Percentiles rank a stretch among this genome's conserved stretches.
Evolutionary conservation across 495 filamentous ascomycete genomes (phyloP).

Genomic region (Xeromyces bisporus): DNA sequence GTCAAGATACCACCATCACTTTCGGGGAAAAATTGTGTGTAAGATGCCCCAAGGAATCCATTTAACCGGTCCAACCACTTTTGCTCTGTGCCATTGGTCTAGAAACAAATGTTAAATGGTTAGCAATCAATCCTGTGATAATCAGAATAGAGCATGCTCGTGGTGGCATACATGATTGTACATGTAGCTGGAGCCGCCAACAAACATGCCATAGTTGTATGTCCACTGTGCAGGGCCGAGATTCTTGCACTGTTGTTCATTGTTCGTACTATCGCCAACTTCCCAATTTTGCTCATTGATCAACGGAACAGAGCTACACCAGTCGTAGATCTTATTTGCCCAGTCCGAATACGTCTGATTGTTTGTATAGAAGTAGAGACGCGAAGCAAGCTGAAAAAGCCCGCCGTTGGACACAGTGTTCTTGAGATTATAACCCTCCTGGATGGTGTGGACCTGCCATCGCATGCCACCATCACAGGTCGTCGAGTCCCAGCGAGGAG

Average conservation of each 20-base stretch:
- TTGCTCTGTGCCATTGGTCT: slow-evolving; percentile 24
- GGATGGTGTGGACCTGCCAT: slow-evolving; percentile 76
- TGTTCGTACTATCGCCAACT: slow-evolving; percentile 51
- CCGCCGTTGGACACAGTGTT: slow-evolving; percentile 65
- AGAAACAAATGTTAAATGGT: no score
- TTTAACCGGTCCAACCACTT: no score
- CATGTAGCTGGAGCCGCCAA: slow-evolving; percentile 62
- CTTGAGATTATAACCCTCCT: slow-evolving; percentile 67
- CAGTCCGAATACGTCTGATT: slow-evolving; percentile 62
- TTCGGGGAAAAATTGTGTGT: no score
- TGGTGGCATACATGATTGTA: slow-evolving; percentile 42
- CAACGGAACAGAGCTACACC: slow-evolving; percentile 43
- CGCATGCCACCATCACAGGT: slow-evolving; percentile 62
- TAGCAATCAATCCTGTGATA: no score
- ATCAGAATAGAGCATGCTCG: neutral
- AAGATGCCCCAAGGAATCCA: no score
- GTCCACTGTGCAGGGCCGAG: slow-evolving; percentile 53
- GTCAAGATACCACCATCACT: slow-evolving; percentile 37
- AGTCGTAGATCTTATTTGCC: slow-evolving; percentile 56
- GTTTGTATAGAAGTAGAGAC: slow-evolving; percentile 55
- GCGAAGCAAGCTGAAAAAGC: slow-evolving; percentile 68
- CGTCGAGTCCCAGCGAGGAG: slow-evolving; percentile 45
- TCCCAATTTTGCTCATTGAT: slow-evolving; percentile 29
- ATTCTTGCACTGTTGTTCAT: slow-evolving; percentile 37
- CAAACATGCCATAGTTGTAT: slow-evolving; percentile 59